phyloP scores from a whole-genome alignment of 345 rosid genomes.

The Citropsis articulata region DNA sequence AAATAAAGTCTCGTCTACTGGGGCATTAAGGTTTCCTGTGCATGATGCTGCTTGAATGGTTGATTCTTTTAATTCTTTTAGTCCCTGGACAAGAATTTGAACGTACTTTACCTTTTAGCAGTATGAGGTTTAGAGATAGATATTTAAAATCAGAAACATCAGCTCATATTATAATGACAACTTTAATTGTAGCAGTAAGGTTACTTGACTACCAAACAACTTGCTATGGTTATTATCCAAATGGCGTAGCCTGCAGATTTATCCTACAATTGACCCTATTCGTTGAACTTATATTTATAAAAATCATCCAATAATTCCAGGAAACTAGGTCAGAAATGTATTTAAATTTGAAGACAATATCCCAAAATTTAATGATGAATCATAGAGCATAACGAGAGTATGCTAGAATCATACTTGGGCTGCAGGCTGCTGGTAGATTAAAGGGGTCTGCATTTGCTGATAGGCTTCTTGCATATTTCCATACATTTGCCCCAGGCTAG shows the following conservation, averaged over 20 bases:
- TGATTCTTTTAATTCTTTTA: constrained; percentile 70
- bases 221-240: not conserved
- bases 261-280: not conserved
- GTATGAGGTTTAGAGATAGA: not conserved
- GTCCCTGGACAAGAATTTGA: constrained; percentile 36
- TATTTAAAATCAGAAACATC: not conserved
- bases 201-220: not conserved
- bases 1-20: constrained; percentile 63
- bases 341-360: not conserved
- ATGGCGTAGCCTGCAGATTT: not conserved
- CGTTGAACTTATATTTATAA: not conserved
- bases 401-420: constrained; percentile 16
- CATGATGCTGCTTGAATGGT: constrained; percentile 68
- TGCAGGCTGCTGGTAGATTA: constrained; percentile 59
- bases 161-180: not conserved
- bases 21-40: constrained; percentile 58
- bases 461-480: constrained; percentile 80
- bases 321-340: not conserved
- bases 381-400: not conserved
- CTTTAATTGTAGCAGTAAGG: not conserved
- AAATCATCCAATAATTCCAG: not conserved
- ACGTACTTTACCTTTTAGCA: not conserved
- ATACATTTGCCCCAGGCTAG: constrained; percentile 79
- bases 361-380: not conserved
- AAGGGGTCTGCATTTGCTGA: constrained; percentile 87